Conservation (phyloP, 23 red algal genomes). For the Gracilaria caudata region DNA sequence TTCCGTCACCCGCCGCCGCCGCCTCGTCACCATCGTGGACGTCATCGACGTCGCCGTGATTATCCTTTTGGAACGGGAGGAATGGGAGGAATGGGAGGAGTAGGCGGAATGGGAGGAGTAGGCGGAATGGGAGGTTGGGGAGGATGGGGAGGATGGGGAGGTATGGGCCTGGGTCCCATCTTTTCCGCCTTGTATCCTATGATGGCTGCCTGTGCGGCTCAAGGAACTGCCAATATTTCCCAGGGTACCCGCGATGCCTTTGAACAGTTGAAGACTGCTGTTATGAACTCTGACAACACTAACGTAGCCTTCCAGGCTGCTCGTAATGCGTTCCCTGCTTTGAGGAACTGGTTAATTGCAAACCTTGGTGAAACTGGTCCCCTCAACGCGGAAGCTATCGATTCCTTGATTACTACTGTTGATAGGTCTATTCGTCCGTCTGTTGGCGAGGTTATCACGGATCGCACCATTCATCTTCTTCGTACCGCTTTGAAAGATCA, state of each 20-base stretch:
- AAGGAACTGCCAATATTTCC: background rate
- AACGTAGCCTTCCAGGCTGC: conserved; percentile 3
- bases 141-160: too few relatives aligned
- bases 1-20: conserved; percentile 18
- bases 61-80: background rate
- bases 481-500: conserved; percentile 20
- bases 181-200: background rate
- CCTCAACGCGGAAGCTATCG: conserved; percentile 20
- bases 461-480: conserved; percentile 11
- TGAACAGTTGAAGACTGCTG: conserved; percentile 9
- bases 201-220: background rate
- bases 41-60: background rate
- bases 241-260: conserved; percentile 27
- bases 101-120: background rate
- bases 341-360: conserved; percentile 18
- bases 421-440: conserved; percentile 9
- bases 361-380: conserved; percentile 18
- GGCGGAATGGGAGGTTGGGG: background rate
- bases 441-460: conserved; percentile 19
- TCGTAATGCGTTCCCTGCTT: conserved; percentile 5
- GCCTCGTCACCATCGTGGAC: conserved; percentile 5
- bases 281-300: conserved; percentile 22
- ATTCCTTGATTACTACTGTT: background rate
- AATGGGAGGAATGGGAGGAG: background rate
- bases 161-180: background rate